Evolutionary conservation across 2,329 filamentous ascomycete genomes (phyloP), one percentile per base, ranked within the genome.

Genomic region (Microcyclosporella mali): DNA sequence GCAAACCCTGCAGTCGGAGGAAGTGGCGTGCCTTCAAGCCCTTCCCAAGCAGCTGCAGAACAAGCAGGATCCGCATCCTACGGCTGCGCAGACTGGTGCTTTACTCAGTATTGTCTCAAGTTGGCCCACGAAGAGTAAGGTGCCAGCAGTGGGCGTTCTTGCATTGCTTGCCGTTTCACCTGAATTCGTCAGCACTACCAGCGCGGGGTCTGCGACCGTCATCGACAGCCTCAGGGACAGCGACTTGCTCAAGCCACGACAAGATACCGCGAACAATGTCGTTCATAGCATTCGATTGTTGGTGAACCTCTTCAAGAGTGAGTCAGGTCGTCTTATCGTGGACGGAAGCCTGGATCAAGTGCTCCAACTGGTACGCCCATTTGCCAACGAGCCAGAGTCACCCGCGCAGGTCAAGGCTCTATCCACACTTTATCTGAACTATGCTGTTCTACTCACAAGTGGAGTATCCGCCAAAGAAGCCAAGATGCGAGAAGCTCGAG

Each of bases 231-330:
- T 95, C 6, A 71, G 81, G 27, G 63, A 62, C 33, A 78, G 73
- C 38, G 77, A 66, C 1, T 72, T 81, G 2, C 79, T 83, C 40
- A 74, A 79, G 7, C 63, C 67, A 3, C 68, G 75, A 0, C 72
- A 78, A 2, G 57, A 60, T 27, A 71, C 84, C 0, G 81, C 80
- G 29, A 95, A 95, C 65, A 88, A 88, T 52, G 78, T 80, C 9
- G 95, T 97, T 83, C 85, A 98, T 72, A 82, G 84, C 0, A 73
- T 88, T 10, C 84, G 92, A 3, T 78, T 83, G 11, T 73, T 97
- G 37, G 82, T 81, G 21, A 98, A 98, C 56, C 70, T 95, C 6
- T 95, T 95, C 59, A 76, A 79, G 47, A 86, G 85, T 0, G 69
- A 78, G 0, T 73, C 82, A 43, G 92, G 92, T 12, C 79, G 85